These are phyloP conservation scores for Theileria orientalis DNA, from an alignment of 169 alveolate species.

Conservation along the genomic window DNA sequence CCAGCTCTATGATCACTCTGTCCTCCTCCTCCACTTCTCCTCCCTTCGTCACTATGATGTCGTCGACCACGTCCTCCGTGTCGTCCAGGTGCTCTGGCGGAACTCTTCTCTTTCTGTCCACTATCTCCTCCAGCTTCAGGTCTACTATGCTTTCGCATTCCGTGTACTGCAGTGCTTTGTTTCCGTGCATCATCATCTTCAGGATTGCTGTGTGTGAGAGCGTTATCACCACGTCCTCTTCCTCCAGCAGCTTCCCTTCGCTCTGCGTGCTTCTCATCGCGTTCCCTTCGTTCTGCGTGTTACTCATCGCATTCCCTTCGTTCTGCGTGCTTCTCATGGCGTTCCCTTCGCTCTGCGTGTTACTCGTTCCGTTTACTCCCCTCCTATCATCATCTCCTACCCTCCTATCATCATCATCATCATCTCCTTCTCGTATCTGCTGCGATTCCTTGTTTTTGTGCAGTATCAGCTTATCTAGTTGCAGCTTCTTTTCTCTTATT, in stretches of 20 bases:
- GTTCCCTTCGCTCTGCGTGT: constrained; percentile 16
- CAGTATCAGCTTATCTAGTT: constrained; percentile 81
- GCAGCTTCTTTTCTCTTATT: constrained; percentile 90
- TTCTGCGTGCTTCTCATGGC: constrained; percentile 23
- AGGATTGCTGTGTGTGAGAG: constrained; percentile 81
- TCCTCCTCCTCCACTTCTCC: constrained; percentile 55
- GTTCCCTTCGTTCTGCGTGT: constrained; percentile 14
- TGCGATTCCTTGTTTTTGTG: background rate
- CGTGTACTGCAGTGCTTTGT: constrained; percentile 71
- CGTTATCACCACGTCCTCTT: constrained; percentile 25
- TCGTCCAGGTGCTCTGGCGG: constrained; percentile 69
- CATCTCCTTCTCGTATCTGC: background rate
- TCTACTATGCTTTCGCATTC: constrained; percentile 35
- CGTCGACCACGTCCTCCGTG: constrained; percentile 51
- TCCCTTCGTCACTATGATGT: constrained; percentile 43
- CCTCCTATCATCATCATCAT: constrained; percentile 38
- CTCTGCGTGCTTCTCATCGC: constrained; percentile 26
- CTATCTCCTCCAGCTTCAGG: constrained; percentile 37
- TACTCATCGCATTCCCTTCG: constrained; percentile 22
- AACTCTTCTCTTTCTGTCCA: constrained; percentile 53
- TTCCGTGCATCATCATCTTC: constrained; percentile 82
- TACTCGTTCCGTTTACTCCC: constrained; percentile 56
- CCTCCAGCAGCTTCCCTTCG: background rate
- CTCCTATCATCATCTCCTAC: constrained; percentile 42
- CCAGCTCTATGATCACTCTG: constrained; percentile 62